Evolutionary conservation across 106 monocot genomes (phyloP), one percentile per base, ranked within the genome.

Genomic region (Posidonia australis): DNA sequence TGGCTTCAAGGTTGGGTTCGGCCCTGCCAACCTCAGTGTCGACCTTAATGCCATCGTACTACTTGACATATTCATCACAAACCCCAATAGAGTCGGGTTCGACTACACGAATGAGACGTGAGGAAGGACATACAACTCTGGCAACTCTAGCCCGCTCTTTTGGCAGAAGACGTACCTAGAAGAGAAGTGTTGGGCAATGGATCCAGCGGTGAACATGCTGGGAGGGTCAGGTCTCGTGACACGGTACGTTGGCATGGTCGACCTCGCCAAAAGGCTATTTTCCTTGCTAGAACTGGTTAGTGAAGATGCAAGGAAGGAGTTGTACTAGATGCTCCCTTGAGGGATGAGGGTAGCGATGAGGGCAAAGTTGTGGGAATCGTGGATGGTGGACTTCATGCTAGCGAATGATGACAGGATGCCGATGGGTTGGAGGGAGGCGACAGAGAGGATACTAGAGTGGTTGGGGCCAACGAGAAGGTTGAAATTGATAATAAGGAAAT

Each of bases 361-460:
- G 28, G 57, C 66, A 31, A 73, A 73, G 58, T 47, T 73, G 58
- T 44, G 66, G 57, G 29, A 28, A n/a, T n/a, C n/a, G 14, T 55
- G 54, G 28, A 66, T 14, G 44, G 22, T 48, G 58, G 56, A 73
- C 10, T 19, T 20, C 9, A 32, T 12, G 21, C 6, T 10, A 19
- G 13, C 9, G 26, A 24, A 49, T 17, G 65, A 49, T 9, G 72
- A 64, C 3, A 47, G 10, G 43, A 54, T 73, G 65, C 66, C 73
- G 7, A 14, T 3, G 54, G 66, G 73, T 5, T 73, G 73, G 73
- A 73, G 66, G 65, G 73, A 66, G 58, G 73, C 73, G 26, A 58
- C 54, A 30, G 46, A 32, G 31, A 58, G 54, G 54, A 66, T 73
- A 30, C 57, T 73, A 13, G 10, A 11, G 47, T 73, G 73, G 73